Conservation (phyloP, 495 filamentous ascomycete species). For the Aspergillus kassunensis region DNA sequence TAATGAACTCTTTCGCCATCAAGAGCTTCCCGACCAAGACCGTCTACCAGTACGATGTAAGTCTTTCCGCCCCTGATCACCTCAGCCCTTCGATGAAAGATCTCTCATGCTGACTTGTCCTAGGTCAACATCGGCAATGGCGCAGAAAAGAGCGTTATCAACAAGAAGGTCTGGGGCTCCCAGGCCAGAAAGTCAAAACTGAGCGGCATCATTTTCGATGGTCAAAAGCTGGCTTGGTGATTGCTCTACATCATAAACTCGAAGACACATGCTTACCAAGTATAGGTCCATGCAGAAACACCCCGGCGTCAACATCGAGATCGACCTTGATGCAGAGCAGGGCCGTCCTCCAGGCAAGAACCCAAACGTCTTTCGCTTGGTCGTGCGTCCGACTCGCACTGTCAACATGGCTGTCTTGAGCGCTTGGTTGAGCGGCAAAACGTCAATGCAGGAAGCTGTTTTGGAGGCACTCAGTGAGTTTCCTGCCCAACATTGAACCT, state of each 20-base stretch:
- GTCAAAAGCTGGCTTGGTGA: slow-evolving; percentile 73
- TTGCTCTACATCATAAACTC: slow-evolving; percentile 15
- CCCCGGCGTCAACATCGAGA: slow-evolving; percentile 38
- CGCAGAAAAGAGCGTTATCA: slow-evolving; percentile 55
- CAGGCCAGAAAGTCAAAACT: slow-evolving; percentile 51
- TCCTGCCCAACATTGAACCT: neutral
- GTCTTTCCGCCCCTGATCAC: slow-evolving; percentile 26
- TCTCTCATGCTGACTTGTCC: slow-evolving; percentile 2
- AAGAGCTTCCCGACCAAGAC: slow-evolving; percentile 42
- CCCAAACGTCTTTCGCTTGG: slow-evolving; percentile 51
- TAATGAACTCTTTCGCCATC: slow-evolving; percentile 75
- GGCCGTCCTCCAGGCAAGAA: slow-evolving; percentile 29
- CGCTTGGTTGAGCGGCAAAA: slow-evolving; percentile 58
- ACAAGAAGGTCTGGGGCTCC: slow-evolving; percentile 72
- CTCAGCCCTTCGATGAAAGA: neutral
- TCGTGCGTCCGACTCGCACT: slow-evolving; percentile 52
- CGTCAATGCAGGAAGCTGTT: slow-evolving; percentile 56
- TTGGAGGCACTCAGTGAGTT: slow-evolving; percentile 72
- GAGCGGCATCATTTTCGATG: slow-evolving; percentile 68
- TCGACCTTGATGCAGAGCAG: slow-evolving; percentile 66
- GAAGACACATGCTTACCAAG: slow-evolving; percentile 2
- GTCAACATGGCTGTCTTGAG: slow-evolving; percentile 63
- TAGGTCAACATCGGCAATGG: slow-evolving; percentile 63
- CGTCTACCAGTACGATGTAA: slow-evolving; percentile 84
- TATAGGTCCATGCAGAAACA: slow-evolving; percentile 34